These are phyloP conservation scores for Fusarium keratoplasticum DNA, from an alignment of 2,329 filamentous ascomycete species.

Conservation along the genomic window DNA sequence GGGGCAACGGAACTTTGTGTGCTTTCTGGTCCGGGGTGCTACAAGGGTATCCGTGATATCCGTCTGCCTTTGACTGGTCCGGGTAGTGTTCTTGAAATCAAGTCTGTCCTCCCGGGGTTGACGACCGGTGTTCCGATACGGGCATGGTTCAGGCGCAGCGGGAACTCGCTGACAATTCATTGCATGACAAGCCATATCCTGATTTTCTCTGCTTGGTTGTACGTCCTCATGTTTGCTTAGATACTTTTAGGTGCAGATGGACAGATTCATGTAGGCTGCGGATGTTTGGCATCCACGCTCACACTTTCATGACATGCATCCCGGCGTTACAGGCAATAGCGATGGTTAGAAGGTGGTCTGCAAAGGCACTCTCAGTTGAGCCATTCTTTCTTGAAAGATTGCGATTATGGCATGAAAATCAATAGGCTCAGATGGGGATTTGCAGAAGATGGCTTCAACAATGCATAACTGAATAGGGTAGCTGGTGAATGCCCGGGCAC, in stretches of 20 bases:
- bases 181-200: background rate
- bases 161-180: background rate
- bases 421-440: background rate
- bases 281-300: background rate
- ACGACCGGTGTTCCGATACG: background rate
- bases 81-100: background rate
- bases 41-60: background rate
- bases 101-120: background rate
- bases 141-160: background rate
- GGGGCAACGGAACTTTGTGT: background rate
- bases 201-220: background rate
- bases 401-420: background rate
- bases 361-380: too few species aligned
- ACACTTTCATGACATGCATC: background rate
- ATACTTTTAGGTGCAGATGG: background rate
- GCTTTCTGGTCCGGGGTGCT: background rate
- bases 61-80: background rate
- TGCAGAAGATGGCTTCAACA: background rate
- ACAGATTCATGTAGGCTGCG: background rate
- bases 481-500: background rate
- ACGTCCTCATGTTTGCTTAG: background rate
- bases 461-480: background rate
- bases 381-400: background rate
- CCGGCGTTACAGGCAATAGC: background rate
- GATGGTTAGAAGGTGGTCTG: too few species aligned